Base-by-base conservation (phyloP, 2,329 filamentous ascomycete species). In the Zymoseptoria passerinii region DNA sequence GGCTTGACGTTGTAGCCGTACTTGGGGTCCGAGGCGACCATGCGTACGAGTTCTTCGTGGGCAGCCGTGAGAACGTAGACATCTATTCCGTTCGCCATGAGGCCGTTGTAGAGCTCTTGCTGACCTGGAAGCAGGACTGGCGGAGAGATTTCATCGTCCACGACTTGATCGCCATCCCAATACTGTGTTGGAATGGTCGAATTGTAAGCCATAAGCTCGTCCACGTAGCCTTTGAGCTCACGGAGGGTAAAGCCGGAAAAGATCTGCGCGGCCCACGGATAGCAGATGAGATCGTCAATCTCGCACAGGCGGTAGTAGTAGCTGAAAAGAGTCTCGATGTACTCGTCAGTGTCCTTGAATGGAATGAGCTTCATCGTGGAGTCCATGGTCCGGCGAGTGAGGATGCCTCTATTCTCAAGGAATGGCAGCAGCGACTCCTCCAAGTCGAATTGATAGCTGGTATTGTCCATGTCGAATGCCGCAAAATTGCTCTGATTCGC, bases 1-100 rank as follows among this genome's bases (percentile, higher is more conserved):
- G 76, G 66, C 29, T 71, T 71, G 5, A 78, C 74, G 59, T 78
- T 77, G 69, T 78, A 78, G 51, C 76, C 76, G 52, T 78, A 78
- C 59, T 70, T 70, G 7, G 75, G 74, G 57, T 78, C 76, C 1
- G 74, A 70, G n/a, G 72, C 76, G 0, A 78, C 74, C 74, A 78
- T 76, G 54, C 76, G 73, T 16, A 78, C 76, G 7, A 78, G 69
- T 63, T 78, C 76, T 60, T 78, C 76, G n/a, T 70, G 69, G 0
- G 76, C 65, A 5, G 76, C 76, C 20, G 68, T 75, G 48, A 78
- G 62, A 20, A 78, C 71, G 58, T 78, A 78, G 19, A 78, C 76
- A 2, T 71, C 70, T 48, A 78, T 78, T 20, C 74, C 75, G 61
- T 77, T 75, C 48, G 61, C 64, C 73, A 74, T 75, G 18, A 78